Percentiles rank a stretch among this genome's conserved stretches.
Conservation (phyloP, 2,329 filamentous ascomycete genomes). For the Apiospora saccharicola region DNA sequence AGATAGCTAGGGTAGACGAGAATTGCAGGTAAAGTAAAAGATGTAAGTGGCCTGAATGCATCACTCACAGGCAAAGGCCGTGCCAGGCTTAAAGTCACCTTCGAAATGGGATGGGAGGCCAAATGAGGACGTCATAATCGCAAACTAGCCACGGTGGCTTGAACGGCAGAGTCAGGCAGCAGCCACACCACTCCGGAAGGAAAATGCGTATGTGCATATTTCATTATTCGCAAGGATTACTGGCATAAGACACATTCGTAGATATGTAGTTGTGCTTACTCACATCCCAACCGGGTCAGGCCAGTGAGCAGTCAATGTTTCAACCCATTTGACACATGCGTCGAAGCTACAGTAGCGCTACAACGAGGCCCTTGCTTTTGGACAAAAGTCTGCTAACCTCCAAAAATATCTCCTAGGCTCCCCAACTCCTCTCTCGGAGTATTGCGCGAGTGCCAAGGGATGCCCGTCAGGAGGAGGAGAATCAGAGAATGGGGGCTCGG, state of each 20-base stretch:
- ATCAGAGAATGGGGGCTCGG: background rate
- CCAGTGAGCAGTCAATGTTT: background rate
- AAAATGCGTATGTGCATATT: no score
- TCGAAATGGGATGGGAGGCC: background rate
- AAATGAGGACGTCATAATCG: slow-evolving; percentile 21
- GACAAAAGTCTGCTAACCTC: background rate
- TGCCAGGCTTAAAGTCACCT: slow-evolving; percentile 3
- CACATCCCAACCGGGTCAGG: background rate
- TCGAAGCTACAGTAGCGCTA: background rate
- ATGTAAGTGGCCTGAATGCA: background rate
- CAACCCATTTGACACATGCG: no score
- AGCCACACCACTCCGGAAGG: background rate
- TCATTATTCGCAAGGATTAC: no score
- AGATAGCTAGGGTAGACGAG: background rate
- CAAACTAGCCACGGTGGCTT: slow-evolving; percentile 24
- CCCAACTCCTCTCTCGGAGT: background rate
- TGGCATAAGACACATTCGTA: no score
- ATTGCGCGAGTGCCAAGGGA: slow-evolving; percentile 4
- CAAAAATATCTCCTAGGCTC: background rate
- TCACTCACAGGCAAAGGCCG: background rate
- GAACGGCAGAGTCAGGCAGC: background rate
- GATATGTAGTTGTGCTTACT: no score
- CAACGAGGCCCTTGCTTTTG: background rate
- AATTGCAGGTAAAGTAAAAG: slow-evolving; percentile 29
- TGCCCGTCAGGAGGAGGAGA: slow-evolving; percentile 1